A percentile compares a stretch with the other conserved stretches of the same genome.
Evolutionary conservation across 306 rosid genomes (phyloP).

Genomic region (Cucurbita ficifolia): DNA sequence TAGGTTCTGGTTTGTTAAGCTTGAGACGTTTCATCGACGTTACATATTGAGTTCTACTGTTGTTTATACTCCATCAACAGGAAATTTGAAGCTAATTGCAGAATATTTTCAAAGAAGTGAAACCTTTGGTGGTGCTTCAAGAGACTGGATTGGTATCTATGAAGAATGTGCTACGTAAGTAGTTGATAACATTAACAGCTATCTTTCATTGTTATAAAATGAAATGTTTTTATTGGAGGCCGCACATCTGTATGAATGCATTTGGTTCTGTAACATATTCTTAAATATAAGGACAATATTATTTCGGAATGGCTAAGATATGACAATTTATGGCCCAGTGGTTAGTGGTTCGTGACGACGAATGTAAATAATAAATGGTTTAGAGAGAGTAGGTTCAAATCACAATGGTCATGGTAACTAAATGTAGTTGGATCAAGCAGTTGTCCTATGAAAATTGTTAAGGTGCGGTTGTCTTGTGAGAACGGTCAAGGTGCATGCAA

Average conservation of each 20-base stretch:
- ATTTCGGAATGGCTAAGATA: background rate
- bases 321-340: no score
- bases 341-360: background rate
- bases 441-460: background rate
- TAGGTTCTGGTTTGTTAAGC: background rate
- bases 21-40: background rate
- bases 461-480: background rate
- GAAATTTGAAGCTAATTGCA: conserved; percentile 79
- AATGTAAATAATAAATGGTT: background rate
- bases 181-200: background rate
- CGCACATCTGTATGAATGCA: background rate
- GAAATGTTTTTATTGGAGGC: background rate
- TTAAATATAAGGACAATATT: background rate
- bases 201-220: background rate
- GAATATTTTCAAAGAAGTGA: conserved; percentile 90
- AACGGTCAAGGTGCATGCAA: background rate
- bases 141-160: conserved; percentile 84
- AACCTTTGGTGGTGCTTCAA: conserved; percentile 72
- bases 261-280: background rate
- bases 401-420: background rate
- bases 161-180: conserved; percentile 87
- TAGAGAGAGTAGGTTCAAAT: background rate
- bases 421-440: background rate
- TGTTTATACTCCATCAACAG: conserved; percentile 22
- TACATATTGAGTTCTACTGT: background rate